A percentile compares a stretch with the other conserved stretches of the same genome.
phyloP scores from a whole-genome alignment of 768 basidiomycete species.

The Melanogaster broomeanus region DNA sequence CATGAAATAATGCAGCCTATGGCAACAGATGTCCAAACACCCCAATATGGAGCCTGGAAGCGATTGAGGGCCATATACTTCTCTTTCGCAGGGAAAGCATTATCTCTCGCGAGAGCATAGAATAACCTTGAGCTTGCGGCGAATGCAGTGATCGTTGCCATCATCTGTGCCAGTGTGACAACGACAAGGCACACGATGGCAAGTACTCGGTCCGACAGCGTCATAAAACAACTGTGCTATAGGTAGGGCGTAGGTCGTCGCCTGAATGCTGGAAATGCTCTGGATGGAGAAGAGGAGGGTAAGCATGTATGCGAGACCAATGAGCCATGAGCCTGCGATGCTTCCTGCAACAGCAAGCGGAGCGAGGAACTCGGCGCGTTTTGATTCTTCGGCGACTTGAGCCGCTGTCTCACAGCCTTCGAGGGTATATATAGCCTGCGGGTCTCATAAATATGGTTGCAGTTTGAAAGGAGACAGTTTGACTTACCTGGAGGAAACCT shows the following conservation, averaged over 20 bases:
- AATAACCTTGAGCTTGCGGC: constrained; percentile 58
- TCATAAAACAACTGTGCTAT: constrained; percentile 61
- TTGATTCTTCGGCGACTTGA: constrained; percentile 61
- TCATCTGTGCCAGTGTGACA: constrained; percentile 50
- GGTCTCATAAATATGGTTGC: background rate
- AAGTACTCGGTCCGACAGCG: constrained; percentile 47
- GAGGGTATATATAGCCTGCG: constrained; percentile 56
- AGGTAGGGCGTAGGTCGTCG: constrained; percentile 54
- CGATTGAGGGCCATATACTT: constrained; percentile 52
- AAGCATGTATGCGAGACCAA: constrained; percentile 59
- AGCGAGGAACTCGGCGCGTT: constrained; percentile 55
- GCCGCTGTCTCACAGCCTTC: constrained; percentile 66
- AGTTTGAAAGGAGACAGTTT: background rate
- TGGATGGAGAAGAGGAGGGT: constrained; percentile 59
- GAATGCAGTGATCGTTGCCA: constrained; percentile 58
- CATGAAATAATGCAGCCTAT: constrained; percentile 56
- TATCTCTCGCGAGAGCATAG: constrained; percentile 57
- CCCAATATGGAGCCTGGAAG: constrained; percentile 54
- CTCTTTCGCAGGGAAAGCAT: constrained; percentile 48
- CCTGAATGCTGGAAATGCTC: constrained; percentile 49
- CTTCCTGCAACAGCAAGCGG: constrained; percentile 58
- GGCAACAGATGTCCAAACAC: constrained; percentile 55
- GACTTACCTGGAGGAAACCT: constrained; percentile 43
- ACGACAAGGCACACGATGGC: constrained; percentile 53
- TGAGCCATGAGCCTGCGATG: constrained; percentile 57